These are phyloP conservation scores for Cladophialophora exuberans DNA, from an alignment of 2,329 filamentous ascomycete genomes.

Conservation along the genomic window DNA sequence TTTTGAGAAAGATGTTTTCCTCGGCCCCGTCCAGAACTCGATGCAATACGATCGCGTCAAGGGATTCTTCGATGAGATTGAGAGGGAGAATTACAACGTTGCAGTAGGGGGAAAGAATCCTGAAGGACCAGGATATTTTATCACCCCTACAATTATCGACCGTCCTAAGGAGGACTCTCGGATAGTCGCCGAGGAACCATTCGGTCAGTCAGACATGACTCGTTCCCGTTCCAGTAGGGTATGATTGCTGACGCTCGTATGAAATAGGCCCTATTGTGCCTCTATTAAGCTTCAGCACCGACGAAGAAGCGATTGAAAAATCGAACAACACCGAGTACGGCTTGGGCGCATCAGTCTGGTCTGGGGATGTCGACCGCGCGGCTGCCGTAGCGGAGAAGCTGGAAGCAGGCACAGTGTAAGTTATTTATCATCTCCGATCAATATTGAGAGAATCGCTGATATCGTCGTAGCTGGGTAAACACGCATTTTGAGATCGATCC, in stretches of 20 bases:
- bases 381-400: slow-evolving; percentile 23
- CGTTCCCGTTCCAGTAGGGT: no score
- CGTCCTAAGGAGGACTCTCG: slow-evolving; percentile 59
- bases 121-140: slow-evolving; percentile 55
- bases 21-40: slow-evolving; percentile 67
- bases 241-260: slow-evolving; percentile 61
- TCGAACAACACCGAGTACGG: slow-evolving; percentile 47
- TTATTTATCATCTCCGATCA: not conserved
- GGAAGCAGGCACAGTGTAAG: slow-evolving; percentile 27
- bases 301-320: slow-evolving; percentile 61
- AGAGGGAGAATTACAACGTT: slow-evolving; percentile 57
- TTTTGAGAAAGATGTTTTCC: slow-evolving; percentile 47
- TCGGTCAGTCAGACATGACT: slow-evolving; percentile 45
- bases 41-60: slow-evolving; percentile 66
- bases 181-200: slow-evolving; percentile 63
- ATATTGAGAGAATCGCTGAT: not conserved
- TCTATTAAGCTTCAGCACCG: slow-evolving; percentile 62
- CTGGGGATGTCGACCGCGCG: slow-evolving; percentile 27
- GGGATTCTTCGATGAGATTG: slow-evolving; percentile 58
- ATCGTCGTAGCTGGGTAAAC: slow-evolving; percentile 41
- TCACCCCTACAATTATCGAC: slow-evolving; percentile 62
- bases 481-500: slow-evolving; percentile 25
- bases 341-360: slow-evolving; percentile 27
- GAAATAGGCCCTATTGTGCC: slow-evolving; percentile 60
- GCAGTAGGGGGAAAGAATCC: slow-evolving; percentile 51